Evolutionary conservation across 2,329 filamentous ascomycete genomes (phyloP).

Genomic region (Elsinoe arachidis): DNA sequence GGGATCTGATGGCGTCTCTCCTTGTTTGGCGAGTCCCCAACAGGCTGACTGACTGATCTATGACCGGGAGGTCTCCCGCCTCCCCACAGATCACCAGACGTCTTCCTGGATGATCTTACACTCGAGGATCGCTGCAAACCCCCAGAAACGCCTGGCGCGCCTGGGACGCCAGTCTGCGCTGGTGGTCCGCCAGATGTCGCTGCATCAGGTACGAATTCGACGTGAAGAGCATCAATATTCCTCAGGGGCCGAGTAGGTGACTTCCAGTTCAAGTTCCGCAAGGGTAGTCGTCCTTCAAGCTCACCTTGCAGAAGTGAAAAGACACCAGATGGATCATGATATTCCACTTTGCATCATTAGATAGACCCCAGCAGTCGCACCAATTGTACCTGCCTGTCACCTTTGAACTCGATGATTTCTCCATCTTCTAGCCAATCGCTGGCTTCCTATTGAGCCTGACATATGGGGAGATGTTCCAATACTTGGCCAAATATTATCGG

Average conservation of each 20-base stretch:
- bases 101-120: conserved; percentile 9
- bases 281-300: conserved; percentile 67
- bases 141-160: neutral
- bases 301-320: conserved; percentile 75
- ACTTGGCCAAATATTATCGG: neutral
- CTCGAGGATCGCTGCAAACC: conserved; percentile 10
- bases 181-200: conserved; percentile 16
- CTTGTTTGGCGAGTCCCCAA: conserved; percentile 25
- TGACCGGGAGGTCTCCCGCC: neutral
- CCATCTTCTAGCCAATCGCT: conserved; percentile 24
- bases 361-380: conserved; percentile 18
- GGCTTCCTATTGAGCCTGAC: neutral
- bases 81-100: conserved; percentile 8
- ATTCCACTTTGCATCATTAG: conserved; percentile 62
- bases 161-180: neutral
- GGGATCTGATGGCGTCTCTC: conserved; percentile 87
- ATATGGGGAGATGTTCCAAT: neutral
- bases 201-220: conserved; percentile 63
- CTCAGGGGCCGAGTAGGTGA: conserved; percentile 83
- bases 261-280: conserved; percentile 94
- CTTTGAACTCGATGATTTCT: conserved; percentile 37
- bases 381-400: conserved; percentile 30
- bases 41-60: conserved; percentile 8
- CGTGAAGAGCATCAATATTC: conserved; percentile 85
- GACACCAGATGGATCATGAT: conserved; percentile 84